Evolutionary conservation across 2,329 filamentous ascomycete species (phyloP), one percentile per base, ranked within the genome.

Genomic region (Neofusicoccum umdonicola): DNA sequence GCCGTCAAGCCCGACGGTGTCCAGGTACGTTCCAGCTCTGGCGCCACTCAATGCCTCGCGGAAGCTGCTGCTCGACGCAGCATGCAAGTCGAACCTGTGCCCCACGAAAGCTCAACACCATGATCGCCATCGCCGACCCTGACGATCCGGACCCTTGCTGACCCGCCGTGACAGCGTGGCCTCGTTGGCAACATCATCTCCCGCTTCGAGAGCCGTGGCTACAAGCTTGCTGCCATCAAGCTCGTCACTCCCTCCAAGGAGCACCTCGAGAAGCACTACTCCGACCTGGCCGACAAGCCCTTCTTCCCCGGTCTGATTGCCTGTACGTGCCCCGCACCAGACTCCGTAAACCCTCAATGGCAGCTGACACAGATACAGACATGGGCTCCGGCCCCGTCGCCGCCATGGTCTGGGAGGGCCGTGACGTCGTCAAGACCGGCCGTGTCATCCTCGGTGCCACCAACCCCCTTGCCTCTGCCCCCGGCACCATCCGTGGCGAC

Each of bases 1-100:
- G 95, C 95, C 80, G 92, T 99, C 88, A 99, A 99, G 93, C 95
- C 94, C 76, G 95, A 98, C 85, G 95, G 95, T 82, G 95, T 98
- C 84, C 95, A 97, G 90, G 93, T 96, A 89, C 73, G 83, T 56
- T 37, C 17, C 39, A 2, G 37, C 48, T 65, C 47, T 1, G 13
- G 4, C 41, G n/a, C 45, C 39, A 11, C 61, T 54, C 61, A 47
- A 60, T 60, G 15, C 56, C 42, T 35, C 42, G 4, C 37, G 3
- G 15, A 3, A 5, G 9, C 22, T 12, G 11, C 22, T 41, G 3
- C 37, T n/a, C 19, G 52, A 13, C 35, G n/a, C 42, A 13, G n/a
- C 17, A 22, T 4, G 4, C 15, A 27, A n/a, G 7, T 39, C 17
- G 17, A 41, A 62, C n/a, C 57, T n/a, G 8, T 13, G 22, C 15